Evolutionary conservation across 163 green algal genomes (phyloP).

Genomic region (Trebouxia gelatinosa): DNA sequence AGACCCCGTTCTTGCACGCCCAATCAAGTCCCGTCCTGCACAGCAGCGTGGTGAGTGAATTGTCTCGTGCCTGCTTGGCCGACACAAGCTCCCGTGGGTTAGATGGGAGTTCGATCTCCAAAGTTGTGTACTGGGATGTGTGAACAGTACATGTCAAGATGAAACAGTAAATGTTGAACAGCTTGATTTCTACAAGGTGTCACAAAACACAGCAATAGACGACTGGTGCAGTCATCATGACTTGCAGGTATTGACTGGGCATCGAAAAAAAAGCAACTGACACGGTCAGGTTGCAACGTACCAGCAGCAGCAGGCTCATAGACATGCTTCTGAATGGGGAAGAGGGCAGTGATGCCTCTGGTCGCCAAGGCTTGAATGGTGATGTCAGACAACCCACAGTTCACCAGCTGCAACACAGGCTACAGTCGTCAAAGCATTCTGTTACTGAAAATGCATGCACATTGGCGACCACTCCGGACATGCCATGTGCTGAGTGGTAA

Average conservation of each 20-base stretch:
- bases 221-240: no score
- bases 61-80: background rate
- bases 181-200: no score
- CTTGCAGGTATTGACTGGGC: no score
- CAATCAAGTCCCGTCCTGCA: conserved; percentile 89
- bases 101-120: no score
- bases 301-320: conserved; percentile 62
- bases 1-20: conserved; percentile 89
- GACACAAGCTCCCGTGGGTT: no score
- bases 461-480: background rate
- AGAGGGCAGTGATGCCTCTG: conserved; percentile 61
- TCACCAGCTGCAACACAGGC: conserved; percentile 38
- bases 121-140: no score
- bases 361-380: conserved; percentile 51
- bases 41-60: background rate
- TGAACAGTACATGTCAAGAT: no score
- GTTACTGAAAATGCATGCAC: background rate
- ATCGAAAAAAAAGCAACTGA: no score
- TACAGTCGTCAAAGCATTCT: background rate
- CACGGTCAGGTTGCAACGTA: no score
- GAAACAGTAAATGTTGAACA: no score
- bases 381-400: conserved; percentile 57
- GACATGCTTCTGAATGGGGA: conserved; percentile 88
- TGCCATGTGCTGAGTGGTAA: background rate
- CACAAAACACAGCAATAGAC: no score